Conservation (phyloP, 768 basidiomycete species). For the Crepidotus variabilis region DNA sequence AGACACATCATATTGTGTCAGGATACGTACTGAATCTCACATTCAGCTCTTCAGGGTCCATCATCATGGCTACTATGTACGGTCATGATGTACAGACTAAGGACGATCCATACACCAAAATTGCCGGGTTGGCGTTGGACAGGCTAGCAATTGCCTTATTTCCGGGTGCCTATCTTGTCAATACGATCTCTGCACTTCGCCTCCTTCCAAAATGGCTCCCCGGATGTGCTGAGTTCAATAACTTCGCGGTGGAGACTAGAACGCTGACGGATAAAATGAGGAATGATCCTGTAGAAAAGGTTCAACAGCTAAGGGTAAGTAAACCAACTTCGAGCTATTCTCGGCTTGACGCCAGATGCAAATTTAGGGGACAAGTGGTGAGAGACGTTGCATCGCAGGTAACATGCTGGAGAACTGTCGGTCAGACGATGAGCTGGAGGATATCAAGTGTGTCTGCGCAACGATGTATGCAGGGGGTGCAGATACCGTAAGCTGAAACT, state of each 20-base stretch:
- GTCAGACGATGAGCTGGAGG: background rate
- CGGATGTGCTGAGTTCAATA: constrained; percentile 23
- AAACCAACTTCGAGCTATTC: background rate
- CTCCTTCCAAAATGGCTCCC: constrained; percentile 28
- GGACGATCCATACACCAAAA: constrained; percentile 17
- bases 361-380: background rate
- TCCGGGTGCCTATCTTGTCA: constrained; percentile 19
- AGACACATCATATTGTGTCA: too few relatives aligned
- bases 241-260: background rate
- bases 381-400: background rate
- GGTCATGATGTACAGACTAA: constrained; percentile 23
- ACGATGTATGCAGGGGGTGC: constrained; percentile 1
- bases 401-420: background rate
- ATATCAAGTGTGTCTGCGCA: background rate
- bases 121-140: constrained; percentile 11
- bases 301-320: background rate
- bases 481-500: background rate
- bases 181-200: constrained; percentile 22
- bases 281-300: background rate
- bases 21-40: too few relatives aligned
- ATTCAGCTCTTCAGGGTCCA: constrained; percentile 28
- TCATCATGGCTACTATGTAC: constrained; percentile 32
- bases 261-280: background rate
- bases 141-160: constrained; percentile 1
- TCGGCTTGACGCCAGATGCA: background rate